Evolutionary conservation across 225 moss, liverwort and hornwort species (phyloP).

Genomic region (Lunularia cruciata): DNA sequence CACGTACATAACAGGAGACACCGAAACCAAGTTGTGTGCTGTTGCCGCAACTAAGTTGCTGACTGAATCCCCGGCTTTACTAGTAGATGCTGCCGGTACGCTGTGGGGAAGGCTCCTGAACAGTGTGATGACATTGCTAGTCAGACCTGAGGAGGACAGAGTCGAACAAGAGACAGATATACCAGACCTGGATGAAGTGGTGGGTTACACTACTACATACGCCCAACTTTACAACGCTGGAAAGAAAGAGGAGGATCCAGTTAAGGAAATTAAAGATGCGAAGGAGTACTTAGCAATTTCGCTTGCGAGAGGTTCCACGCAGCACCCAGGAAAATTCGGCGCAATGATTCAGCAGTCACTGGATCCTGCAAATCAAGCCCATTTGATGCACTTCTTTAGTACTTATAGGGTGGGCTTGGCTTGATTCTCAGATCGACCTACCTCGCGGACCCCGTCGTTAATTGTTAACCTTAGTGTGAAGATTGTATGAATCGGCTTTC

Average conservation of each 20-base stretch:
- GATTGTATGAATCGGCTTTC: background rate
- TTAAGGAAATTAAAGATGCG: conserved; percentile 74
- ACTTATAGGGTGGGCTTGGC: conserved; percentile 54
- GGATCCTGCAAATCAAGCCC: conserved; percentile 68
- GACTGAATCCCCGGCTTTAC: conserved; percentile 53
- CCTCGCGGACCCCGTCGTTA: background rate
- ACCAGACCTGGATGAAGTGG: conserved; percentile 97
- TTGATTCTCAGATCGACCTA: background rate
- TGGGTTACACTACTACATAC: conserved; percentile 83
- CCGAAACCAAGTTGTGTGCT: conserved; percentile 84
- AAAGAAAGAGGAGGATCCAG: conserved; percentile 95
- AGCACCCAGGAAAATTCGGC: conserved; percentile 65
- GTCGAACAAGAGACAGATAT: conserved; percentile 90
- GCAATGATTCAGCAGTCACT: conserved; percentile 63
- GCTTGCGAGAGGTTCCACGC: conserved; percentile 60
- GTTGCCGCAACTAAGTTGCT: conserved; percentile 86
- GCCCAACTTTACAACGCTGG: conserved; percentile 95
- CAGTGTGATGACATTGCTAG: conserved; percentile 80
- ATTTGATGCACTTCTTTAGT: conserved; percentile 70
- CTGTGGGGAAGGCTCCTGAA: conserved; percentile 76
- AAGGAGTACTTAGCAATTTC: conserved; percentile 77
- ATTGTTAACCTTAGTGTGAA: background rate
- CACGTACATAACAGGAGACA: conserved; percentile 75
- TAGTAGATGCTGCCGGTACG: conserved; percentile 52
- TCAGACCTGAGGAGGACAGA: conserved; percentile 93